Evolutionary conservation across 139 green algal species (phyloP), one percentile per base, ranked within the genome.

Genomic region (Chlorella sp.): DNA sequence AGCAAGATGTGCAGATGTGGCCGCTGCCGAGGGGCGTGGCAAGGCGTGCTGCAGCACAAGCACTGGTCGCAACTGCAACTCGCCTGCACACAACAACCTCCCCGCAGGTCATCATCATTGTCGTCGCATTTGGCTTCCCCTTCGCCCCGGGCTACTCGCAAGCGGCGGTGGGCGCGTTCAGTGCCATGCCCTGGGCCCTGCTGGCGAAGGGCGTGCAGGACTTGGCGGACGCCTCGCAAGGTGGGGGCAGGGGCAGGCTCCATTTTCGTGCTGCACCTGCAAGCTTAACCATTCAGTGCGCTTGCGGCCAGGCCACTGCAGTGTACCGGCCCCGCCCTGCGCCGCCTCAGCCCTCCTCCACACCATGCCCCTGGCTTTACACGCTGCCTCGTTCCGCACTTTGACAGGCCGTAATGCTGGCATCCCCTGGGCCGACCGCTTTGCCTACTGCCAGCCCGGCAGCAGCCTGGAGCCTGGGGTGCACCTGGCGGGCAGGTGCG

Each of bases 131-230:
- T 81, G 87, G 83, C 44, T 93, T 94, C 58, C 92, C 92, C n/a
- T 95, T 81, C 58, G 73, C 64, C 48, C 1, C 83, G 13, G 74
- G 64, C 67, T 74, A 60, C 84, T 81, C 77, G 77, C 34, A 41
- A 1, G 40, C 34, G 6, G 79, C 84, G 0, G 43, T 78, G 0
- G 67, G 46, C 20, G 41, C 95, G 9, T 96, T 97, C 68, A 64
- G 76, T 8, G 65, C 91, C 40, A 90, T 98, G 36, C 94, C 96
- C 30, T 96, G 92, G 89, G 90, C 78, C 34, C 80, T 97, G 77
- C 89, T 98, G n/a, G 89, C 82, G 34, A 97, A 98, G 85, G 93
- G 92, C 2, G 72, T 98, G 34, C 38, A 85, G 32, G 94, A 96
- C 84, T 75, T 96, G 43, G 85, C 92, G 24, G 81, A 82, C 0